Evolutionary conservation across 2,329 filamentous ascomycete species (phyloP).

Genomic region (Verticillium nonalfalfae): DNA sequence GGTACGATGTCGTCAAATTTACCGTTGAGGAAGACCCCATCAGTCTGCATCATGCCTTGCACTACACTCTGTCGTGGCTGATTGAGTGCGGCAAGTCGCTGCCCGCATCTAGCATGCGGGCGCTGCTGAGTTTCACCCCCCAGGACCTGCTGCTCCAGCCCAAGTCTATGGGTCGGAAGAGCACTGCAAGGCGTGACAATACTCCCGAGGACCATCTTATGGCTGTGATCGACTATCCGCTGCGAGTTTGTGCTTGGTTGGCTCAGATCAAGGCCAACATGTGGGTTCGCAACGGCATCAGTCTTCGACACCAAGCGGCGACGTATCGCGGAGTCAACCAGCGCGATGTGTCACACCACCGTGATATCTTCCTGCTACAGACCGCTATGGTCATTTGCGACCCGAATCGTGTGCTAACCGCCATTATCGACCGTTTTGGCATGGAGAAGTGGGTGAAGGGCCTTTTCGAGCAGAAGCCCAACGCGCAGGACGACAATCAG

Average conservation of each 20-base stretch:
- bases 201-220: slow-evolving; percentile 74
- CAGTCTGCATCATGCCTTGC: slow-evolving; percentile 94
- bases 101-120: slow-evolving; percentile 57
- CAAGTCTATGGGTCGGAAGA: slow-evolving; percentile 53
- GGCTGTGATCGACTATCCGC: slow-evolving; percentile 84
- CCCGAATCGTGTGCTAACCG: slow-evolving; percentile 75
- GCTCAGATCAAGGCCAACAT: slow-evolving; percentile 97
- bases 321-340: slow-evolving; percentile 87
- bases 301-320: slow-evolving; percentile 87
- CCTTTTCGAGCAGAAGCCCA: slow-evolving; percentile 64
- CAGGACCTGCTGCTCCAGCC: slow-evolving; percentile 63
- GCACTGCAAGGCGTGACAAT: slow-evolving; percentile 50
- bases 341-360: slow-evolving; percentile 86
- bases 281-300: slow-evolving; percentile 98
- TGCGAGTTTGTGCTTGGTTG: slow-evolving; percentile 92
- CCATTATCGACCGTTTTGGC: slow-evolving; percentile 86
- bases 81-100: slow-evolving; percentile 82
- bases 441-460: slow-evolving; percentile 84
- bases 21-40: slow-evolving; percentile 84
- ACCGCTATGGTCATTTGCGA: slow-evolving; percentile 84
- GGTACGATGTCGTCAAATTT: slow-evolving; percentile 74
- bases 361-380: slow-evolving; percentile 91
- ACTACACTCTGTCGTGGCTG: slow-evolving; percentile 95
- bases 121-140: slow-evolving; percentile 65
- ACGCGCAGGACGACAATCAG: slow-evolving; percentile 78